Evolutionary conservation across 176 grass and related monocot species (phyloP), one percentile per base, ranked within the genome.

Genomic region (Tuctoria greenei): DNA sequence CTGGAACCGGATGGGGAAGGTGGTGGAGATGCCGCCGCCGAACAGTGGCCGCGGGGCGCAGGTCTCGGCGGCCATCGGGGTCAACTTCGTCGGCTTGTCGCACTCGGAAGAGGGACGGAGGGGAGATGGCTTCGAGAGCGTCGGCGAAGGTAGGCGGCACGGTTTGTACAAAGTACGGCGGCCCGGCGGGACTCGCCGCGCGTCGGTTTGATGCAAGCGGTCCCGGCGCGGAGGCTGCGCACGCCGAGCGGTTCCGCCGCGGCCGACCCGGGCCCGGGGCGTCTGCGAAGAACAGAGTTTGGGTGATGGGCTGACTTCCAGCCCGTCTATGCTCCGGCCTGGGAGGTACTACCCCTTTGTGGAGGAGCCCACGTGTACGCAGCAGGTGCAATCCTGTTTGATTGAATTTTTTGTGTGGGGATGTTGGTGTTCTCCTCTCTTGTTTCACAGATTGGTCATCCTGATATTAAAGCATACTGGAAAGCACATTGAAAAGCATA

Each of bases 21-120:
- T 28, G 72, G 72, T 90, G 72, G 89, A 86, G 78, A 98, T 82
- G 35, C 91, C 89, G 72, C 91, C 91, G 43, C 95, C 91, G 88
- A 98, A 98, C n/a, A 98, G 69, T 61, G 91, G 82, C 17, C 84
- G 61, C 25, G 59, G 72, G 34, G 39, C 27, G 71, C 82, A 80
- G 86, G 66, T 76, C 79, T 94, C 95, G 31, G 15, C 85, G 40
- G 87, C 43, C 95, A 98, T 98, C 23, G 60, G 67, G 25, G 7
- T 0, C 46, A 55, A 44, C 34, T 63, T 35, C 8, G 18, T 28
- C 52, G 34, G 25, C 39, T 31, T 9, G 56, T 59, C 24, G 56
- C 10, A 1, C 3, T 45, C 15, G 41, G 10, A 25, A 35, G 11
- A 16, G 43, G 60, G 31, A 13, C 4, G 10, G 57, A 28, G 26